Evolutionary conservation across 192 early-diverging fungal species (phyloP), one percentile per base, ranked within the genome.

Genomic region (Lunasporangiospora selenospora): DNA sequence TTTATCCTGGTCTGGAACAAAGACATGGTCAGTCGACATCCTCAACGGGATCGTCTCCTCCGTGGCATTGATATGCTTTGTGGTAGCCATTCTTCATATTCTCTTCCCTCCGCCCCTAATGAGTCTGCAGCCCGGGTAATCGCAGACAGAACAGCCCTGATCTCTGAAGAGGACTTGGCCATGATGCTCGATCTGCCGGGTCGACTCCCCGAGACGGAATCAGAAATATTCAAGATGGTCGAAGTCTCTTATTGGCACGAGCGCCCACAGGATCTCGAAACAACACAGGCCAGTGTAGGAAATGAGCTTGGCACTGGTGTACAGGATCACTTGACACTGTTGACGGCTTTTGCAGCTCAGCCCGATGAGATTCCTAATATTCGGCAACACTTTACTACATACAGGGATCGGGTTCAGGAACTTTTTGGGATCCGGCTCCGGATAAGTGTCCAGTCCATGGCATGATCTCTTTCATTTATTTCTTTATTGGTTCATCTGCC

Each of bases 281-380:
- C n/a, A n/a, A n/a, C n/a, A n/a, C n/a, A n/a, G n/a, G n/a, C n/a
- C n/a, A n/a, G n/a, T n/a, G n/a, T n/a, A n/a, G n/a, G n/a, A n/a
- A n/a, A n/a, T n/a, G n/a, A n/a, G n/a, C n/a, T n/a, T n/a, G n/a
- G n/a, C n/a, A n/a, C n/a, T n/a, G n/a, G n/a, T n/a, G n/a, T n/a
- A n/a, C n/a, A n/a, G n/a, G n/a, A n/a, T n/a, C n/a, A n/a, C n/a
- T n/a, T 61, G 1, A 48, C 32, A 16, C 49, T 73, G 4, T 29
- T 73, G 37, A 63, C 69, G 12, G 69, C 61, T 8, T 73, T 73
- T 37, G 69, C 69, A 24, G 69, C 69, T 15, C 69, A 73, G 13
- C 69, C 69, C 11, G 60, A 73, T 12, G 38, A 73, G 33, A 37
- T 73, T 40, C 47, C 54, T 10, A 11, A 19, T 6, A 55, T 73